Conservation (phyloP, 73 alveolate genomes). For the Diophrys appendiculata region DNA sequence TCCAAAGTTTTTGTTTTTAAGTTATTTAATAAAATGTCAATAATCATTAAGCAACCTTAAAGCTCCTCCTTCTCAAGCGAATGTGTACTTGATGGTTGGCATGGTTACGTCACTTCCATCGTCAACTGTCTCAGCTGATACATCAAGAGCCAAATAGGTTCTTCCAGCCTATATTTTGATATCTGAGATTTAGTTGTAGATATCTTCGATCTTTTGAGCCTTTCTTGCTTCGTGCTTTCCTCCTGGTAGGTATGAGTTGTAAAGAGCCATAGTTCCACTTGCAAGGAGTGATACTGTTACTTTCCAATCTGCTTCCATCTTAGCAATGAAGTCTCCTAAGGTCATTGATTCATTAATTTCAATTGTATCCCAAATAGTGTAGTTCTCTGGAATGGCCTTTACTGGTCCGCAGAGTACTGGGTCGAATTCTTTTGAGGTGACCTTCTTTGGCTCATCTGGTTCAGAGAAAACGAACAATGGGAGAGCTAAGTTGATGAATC, state of each 20-base stretch:
- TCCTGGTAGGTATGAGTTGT: slow-evolving; percentile 64
- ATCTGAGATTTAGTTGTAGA: slow-evolving; percentile 53
- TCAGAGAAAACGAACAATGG: slow-evolving; percentile 84
- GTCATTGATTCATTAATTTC: slow-evolving; percentile 79
- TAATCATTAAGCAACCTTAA: no score
- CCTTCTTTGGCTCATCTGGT: slow-evolving; percentile 81
- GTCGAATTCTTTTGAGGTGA: slow-evolving; percentile 77
- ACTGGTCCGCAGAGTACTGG: slow-evolving; percentile 74
- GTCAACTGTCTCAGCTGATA: slow-evolving; percentile 76
- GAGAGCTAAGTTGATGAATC: slow-evolving; percentile 88
- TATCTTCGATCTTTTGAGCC: slow-evolving; percentile 61
- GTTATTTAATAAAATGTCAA: no score
- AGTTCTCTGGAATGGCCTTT: slow-evolving; percentile 91
- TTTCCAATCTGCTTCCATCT: slow-evolving; percentile 63
- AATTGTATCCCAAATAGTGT: slow-evolving; percentile 92
- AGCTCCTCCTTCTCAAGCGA: no score
- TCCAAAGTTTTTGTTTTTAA: no score
- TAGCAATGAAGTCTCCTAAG: slow-evolving; percentile 71
- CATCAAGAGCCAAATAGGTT: slow-evolving; percentile 67
- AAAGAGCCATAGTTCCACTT: slow-evolving; percentile 66
- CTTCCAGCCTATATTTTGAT: slow-evolving; percentile 68
- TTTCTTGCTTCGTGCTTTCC: slow-evolving; percentile 62
- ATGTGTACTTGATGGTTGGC: slow-evolving; percentile 24
- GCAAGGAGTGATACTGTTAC: slow-evolving; percentile 71
- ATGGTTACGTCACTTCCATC: slow-evolving; percentile 69